Base-by-base conservation (phyloP, 305 asterid genomes). In the Fraxinus ornus region DNA sequence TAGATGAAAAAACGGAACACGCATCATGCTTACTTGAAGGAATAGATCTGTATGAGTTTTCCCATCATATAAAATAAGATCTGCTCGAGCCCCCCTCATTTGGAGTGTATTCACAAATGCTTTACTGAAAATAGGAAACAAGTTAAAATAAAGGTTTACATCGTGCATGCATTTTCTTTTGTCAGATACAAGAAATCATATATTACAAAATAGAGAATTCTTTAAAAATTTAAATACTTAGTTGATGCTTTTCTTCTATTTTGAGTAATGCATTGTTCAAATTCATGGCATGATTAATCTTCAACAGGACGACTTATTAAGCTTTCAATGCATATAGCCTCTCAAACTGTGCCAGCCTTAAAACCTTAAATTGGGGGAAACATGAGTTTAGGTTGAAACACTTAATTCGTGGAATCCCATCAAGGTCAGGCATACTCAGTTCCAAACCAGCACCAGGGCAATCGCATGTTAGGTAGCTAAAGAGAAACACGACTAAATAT, bases 21-120 rank as follows among this genome's bases (percentile, higher is more conserved):
- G 77, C 68, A 70, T 57, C 75, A 82, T 80, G 70, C 91, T 90
- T 85, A 94, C 99, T 85, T 97, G 99, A 80, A 97, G 91, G 90
- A 97, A 97, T 80, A 97, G 82, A 90, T 97, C 99, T 21, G 98
- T 94, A 86, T 97, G 99, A 78, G 97, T 91, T 90, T 95, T 97
- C 81, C 98, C 99, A 4, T 93, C 84, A 75, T 93, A 97, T 84
- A 93, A 80, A 73, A 95, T 85, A 82, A 90, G 89, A 62, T 92
- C 97, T 39, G 91, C 97, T 84, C 77, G 87, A 81, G 94, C 97
- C 80, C 98, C 98, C 26, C 88, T 86, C 76, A 76, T 83, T 76
- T 70, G 86, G 44, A 97, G 97, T 55, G 93, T 70, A 30, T 88
- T 91, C 52, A 78, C 94, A 86, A 93, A 97, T 79, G 89, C 76